These are phyloP conservation scores for Pseudogymnoascus sp. DNA, from an alignment of 2,329 filamentous ascomycete genomes.

Conservation along the genomic window DNA sequence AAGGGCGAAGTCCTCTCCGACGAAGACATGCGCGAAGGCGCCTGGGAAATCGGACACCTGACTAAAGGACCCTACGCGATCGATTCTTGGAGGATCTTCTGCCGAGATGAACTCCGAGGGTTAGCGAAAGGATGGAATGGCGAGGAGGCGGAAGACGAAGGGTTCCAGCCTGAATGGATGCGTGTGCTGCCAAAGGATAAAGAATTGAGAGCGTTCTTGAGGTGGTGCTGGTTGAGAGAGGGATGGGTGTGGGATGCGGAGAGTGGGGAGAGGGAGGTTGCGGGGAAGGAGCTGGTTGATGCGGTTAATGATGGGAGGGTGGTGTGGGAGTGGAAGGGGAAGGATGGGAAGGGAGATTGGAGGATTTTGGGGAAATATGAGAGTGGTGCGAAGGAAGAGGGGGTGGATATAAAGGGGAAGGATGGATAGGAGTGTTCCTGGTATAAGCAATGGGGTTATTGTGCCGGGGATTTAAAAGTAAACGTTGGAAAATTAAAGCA, in stretches of 20 bases:
- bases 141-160: conserved; percentile 33
- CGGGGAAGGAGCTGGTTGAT: conserved; percentile 43
- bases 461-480: neutral
- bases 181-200: conserved; percentile 75
- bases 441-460: neutral
- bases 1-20: conserved; percentile 39
- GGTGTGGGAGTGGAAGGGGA: conserved; percentile 25
- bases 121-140: conserved; percentile 60
- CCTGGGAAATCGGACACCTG: conserved; percentile 80
- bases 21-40: conserved; percentile 26
- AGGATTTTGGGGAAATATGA: neutral
- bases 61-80: conserved; percentile 75
- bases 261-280: conserved; percentile 53
- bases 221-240: conserved; percentile 88
- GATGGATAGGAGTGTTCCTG: neutral
- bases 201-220: conserved; percentile 75
- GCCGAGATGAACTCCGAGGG: conserved; percentile 66
- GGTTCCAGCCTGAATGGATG: conserved; percentile 85
- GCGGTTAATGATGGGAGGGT: conserved; percentile 52
- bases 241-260: conserved; percentile 72
- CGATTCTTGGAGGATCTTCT: conserved; percentile 92
- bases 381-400: neutral
- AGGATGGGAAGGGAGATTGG: conserved; percentile 1
- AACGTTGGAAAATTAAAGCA: neutral
- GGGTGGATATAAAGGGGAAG: neutral